Conservation (phyloP, 352 stramenopile species). For the Blastocystis sp. region DNA sequence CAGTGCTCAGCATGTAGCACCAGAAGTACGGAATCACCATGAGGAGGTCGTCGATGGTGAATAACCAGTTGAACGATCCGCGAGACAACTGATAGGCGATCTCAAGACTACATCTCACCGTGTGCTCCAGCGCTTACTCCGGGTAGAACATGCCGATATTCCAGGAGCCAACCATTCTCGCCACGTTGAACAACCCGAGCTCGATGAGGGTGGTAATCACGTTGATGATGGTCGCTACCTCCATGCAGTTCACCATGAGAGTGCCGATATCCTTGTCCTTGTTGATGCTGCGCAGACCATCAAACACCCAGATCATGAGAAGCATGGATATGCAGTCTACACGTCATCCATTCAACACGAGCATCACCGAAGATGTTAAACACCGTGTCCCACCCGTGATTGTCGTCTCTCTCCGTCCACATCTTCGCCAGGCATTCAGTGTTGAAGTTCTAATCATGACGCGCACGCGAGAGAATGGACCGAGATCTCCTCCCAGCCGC, state of each 20-base stretch:
- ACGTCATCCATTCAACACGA: not conserved
- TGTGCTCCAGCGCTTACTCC: not conserved
- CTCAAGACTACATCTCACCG: constrained; percentile 29
- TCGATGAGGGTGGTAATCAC: constrained; percentile 55
- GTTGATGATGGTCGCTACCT: constrained; percentile 27
- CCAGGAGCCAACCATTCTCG: constrained; percentile 36
- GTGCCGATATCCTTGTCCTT: constrained; percentile 57
- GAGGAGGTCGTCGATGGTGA: constrained; percentile 40
- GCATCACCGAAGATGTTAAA: constrained; percentile 14
- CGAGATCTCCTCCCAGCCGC: not conserved
- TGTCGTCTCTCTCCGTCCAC: constrained; percentile 40
- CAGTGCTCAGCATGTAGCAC: constrained; percentile 11
- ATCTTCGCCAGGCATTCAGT: not conserved
- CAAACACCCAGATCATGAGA: constrained; percentile 49
- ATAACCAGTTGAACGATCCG: constrained; percentile 32
- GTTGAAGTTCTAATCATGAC: constrained; percentile 30
- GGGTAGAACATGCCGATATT: constrained; percentile 41
- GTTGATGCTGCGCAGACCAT: constrained; percentile 32
- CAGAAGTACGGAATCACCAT: constrained; percentile 67
- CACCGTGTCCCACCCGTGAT: constrained; percentile 65
- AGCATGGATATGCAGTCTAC: constrained; percentile 30
- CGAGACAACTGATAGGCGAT: constrained; percentile 8
- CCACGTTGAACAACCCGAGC: constrained; percentile 24
- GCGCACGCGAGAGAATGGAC: not conserved
- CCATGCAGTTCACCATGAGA: constrained; percentile 43